A percentile compares a stretch with the other conserved stretches of the same genome.
phyloP scores from a whole-genome alignment of 768 basidiomycete species.

The Astraeus odoratus region DNA sequence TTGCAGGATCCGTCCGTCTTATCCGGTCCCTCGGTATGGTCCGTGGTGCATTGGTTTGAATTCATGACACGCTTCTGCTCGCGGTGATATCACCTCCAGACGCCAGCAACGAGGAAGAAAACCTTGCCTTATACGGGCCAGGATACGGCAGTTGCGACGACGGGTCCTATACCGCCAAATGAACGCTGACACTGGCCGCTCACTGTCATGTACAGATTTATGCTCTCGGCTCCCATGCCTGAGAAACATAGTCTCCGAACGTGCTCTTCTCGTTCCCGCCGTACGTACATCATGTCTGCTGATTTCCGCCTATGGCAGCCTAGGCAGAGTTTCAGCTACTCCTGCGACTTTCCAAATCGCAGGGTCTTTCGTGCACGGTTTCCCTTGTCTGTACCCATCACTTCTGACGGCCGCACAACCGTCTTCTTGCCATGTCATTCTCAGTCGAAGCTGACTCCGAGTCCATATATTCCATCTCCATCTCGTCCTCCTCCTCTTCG shows the following conservation, averaged over 20 bases:
- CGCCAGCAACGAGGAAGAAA: too few species aligned
- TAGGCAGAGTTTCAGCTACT: not conserved
- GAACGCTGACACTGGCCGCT: not conserved
- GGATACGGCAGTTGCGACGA: too few species aligned
- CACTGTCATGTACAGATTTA: not conserved
- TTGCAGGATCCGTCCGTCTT: too few species aligned
- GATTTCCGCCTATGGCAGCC: not conserved
- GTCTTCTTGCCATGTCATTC: conserved; percentile 62
- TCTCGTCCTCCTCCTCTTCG: conserved; percentile 34
- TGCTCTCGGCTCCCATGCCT: not conserved
- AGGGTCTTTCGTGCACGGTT: not conserved
- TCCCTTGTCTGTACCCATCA: conserved; percentile 10
- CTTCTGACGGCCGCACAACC: not conserved
- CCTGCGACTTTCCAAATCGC: conserved; percentile 3
- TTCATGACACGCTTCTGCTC: too few species aligned
- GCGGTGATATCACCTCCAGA: too few species aligned
- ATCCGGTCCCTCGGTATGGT: too few species aligned
- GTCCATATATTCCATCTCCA: conserved; percentile 15
- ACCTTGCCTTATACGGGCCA: too few species aligned
- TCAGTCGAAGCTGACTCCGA: conserved; percentile 42
- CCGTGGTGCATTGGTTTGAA: too few species aligned
- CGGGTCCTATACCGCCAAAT: not conserved
- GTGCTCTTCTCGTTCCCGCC: not conserved
- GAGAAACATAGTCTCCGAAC: not conserved
- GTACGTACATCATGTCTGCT: not conserved